Base-by-base conservation (phyloP, 1,284 basidiomycete genomes). In the Malassezia yamatoensis region DNA sequence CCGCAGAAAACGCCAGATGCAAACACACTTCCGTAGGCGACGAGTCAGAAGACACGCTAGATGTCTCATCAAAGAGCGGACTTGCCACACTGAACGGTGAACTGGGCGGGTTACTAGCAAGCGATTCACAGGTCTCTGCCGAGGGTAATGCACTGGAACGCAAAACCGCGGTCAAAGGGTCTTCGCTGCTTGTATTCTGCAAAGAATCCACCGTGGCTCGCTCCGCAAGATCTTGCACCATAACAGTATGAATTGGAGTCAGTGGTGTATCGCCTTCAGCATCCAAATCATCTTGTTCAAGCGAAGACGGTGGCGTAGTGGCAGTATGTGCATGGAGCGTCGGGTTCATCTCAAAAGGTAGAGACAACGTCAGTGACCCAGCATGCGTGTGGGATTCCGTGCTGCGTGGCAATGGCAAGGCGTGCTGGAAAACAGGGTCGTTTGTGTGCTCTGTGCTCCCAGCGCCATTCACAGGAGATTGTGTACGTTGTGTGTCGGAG, bases 341-440 rank as follows among this genome's bases (percentile, higher is more conserved):
- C 1, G 43, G 15, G 13, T n/a, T 13, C 16, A 51, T 15, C 21
- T 52, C 54, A 29, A 62, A 68, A 1, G 66, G 66, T 33, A 68
- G 53, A 29, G 66, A 68, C 1, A 68, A 58, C 0, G 66, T 68
- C 33, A 68, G 53, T 18, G 56, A 54, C 32, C 66, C 66, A 0
- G 66, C 66, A 35, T 68, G 66, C 48, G 60, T 57, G 15, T 58
- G 55, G 6, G 55, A 57, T 39, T 63, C 61, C 45, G 63, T 51
- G 21, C 59, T 60, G 44, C 61, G 58, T 1, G 67, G 60, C 16
- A 62, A 61, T 20, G 67, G 67, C 20, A 69, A 58, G 34, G 67
- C 67, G 42, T 69, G 67, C 12, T 53, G 59, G 42, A 69, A 69
- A 10, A 69, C 67, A 39, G 62, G 52, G 33, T 69, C 64, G 20